Evolutionary conservation across 2,329 filamentous ascomycete genomes (phyloP).

Genomic region (Microcyclosporella mali): DNA sequence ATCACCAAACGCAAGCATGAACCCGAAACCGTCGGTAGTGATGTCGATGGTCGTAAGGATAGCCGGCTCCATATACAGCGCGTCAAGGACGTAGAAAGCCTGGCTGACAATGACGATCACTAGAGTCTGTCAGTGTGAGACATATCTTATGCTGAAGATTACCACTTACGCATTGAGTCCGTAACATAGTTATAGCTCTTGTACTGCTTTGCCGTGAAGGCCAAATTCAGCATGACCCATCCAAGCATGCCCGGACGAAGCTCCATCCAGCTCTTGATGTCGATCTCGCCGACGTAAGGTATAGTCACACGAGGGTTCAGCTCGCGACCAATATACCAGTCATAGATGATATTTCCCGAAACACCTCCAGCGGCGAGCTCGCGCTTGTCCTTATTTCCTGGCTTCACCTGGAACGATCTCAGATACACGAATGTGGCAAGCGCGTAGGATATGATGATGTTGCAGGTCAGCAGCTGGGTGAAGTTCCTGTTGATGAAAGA

Average conservation of each 20-base stretch:
- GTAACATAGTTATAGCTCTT: conserved; percentile 74
- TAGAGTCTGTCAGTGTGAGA: conserved; percentile 13
- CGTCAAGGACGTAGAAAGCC: conserved; percentile 75
- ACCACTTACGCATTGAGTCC: conserved; percentile 60
- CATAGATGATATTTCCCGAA: conserved; percentile 80
- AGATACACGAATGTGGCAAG: conserved; percentile 76
- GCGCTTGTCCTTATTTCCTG: conserved; percentile 64
- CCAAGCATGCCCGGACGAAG: conserved; percentile 85
- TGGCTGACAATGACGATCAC: conserved; percentile 72
- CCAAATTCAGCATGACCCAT: conserved; percentile 79
- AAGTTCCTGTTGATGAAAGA: conserved; percentile 90
- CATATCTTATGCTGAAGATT: background rate
- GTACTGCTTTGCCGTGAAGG: conserved; percentile 84
- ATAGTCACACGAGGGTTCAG: conserved; percentile 80
- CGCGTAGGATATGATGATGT: conserved; percentile 67
- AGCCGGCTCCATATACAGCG: conserved; percentile 78
- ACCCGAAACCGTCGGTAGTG: conserved; percentile 86
- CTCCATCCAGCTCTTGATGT: conserved; percentile 87
- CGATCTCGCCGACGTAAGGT: conserved; percentile 74
- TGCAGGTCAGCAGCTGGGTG: conserved; percentile 74
- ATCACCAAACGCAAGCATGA: conserved; percentile 91
- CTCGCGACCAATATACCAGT: conserved; percentile 95
- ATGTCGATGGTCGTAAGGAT: conserved; percentile 93
- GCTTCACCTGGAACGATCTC: conserved; percentile 72
- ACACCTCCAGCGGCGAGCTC: conserved; percentile 77